These are phyloP conservation scores for Eucalyptus decipiens DNA, from an alignment of 345 rosid genomes.

Conservation along the genomic window DNA sequence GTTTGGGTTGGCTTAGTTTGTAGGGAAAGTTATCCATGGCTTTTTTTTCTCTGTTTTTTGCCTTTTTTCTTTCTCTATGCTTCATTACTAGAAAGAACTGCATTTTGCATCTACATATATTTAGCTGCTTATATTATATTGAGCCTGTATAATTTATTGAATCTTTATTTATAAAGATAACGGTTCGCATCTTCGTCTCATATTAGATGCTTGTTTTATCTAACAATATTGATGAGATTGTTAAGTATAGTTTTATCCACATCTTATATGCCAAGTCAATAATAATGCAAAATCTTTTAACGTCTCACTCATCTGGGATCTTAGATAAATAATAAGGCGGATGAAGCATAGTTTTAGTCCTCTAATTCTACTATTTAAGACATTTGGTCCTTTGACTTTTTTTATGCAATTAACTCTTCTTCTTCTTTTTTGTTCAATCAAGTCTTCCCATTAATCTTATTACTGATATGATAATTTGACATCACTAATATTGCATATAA, in stretches of 20 bases:
- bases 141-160: neutral
- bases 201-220: neutral
- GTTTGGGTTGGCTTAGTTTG: neutral
- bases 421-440: neutral
- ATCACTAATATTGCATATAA: neutral
- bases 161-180: neutral
- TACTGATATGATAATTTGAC: neutral
- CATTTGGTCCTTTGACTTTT: neutral
- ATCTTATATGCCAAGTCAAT: neutral
- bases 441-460: neutral
- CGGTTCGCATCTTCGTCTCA: fast-evolving
- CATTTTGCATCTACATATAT: neutral
- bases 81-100: neutral
- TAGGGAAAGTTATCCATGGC: neutral
- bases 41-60: neutral
- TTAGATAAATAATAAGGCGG: neutral
- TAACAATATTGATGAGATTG: neutral
- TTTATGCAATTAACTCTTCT: fast-evolving
- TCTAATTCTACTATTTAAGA: neutral
- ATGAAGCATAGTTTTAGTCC: neutral
- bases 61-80: neutral
- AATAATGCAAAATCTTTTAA: neutral
- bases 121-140: neutral
- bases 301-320: neutral
- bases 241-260: neutral